Evolutionary conservation across 306 rosid genomes (phyloP).

Genomic region (Senna tora): DNA sequence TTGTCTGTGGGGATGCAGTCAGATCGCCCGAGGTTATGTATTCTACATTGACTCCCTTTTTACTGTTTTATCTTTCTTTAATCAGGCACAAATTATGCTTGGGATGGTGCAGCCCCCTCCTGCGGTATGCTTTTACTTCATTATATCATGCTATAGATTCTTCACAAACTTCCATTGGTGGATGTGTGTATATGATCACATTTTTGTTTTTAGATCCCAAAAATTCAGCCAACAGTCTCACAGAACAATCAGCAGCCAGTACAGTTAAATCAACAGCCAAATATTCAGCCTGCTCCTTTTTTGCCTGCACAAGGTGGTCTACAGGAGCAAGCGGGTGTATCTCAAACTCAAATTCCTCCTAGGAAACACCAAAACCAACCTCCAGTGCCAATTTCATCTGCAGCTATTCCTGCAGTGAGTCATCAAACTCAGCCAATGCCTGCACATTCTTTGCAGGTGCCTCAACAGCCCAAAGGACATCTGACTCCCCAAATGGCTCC

Average conservation of each 20-base stretch:
- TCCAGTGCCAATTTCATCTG: constrained; percentile 57
- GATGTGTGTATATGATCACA: constrained; percentile 23
- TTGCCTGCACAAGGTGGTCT: constrained; percentile 55
- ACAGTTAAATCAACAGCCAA: constrained; percentile 56
- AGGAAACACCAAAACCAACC: constrained; percentile 76
- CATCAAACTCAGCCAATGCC: constrained; percentile 69
- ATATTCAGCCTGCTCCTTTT: constrained; percentile 56
- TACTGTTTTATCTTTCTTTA: constrained; percentile 36
- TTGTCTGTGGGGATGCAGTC: not conserved
- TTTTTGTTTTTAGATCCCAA: constrained; percentile 64
- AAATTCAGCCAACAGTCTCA: constrained; percentile 60
- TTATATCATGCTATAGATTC: not conserved
- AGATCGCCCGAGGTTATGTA: not conserved
- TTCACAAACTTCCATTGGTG: constrained; percentile 27
- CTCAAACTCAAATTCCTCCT: constrained; percentile 58
- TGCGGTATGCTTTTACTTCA: constrained; percentile 50
- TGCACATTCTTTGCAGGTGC: constrained; percentile 59
- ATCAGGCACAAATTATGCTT: constrained; percentile 96
- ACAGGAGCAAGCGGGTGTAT: constrained; percentile 72
- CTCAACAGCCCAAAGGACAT: constrained; percentile 77
- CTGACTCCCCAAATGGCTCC: constrained; percentile 58
- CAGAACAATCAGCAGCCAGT: constrained; percentile 67
- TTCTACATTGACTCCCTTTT: constrained; percentile 30
- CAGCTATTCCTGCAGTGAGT: constrained; percentile 62
- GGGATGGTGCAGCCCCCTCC: constrained; percentile 97